phyloP scores from a whole-genome alignment of 2,329 filamentous ascomycete species.

The Diaporthe sp. region DNA sequence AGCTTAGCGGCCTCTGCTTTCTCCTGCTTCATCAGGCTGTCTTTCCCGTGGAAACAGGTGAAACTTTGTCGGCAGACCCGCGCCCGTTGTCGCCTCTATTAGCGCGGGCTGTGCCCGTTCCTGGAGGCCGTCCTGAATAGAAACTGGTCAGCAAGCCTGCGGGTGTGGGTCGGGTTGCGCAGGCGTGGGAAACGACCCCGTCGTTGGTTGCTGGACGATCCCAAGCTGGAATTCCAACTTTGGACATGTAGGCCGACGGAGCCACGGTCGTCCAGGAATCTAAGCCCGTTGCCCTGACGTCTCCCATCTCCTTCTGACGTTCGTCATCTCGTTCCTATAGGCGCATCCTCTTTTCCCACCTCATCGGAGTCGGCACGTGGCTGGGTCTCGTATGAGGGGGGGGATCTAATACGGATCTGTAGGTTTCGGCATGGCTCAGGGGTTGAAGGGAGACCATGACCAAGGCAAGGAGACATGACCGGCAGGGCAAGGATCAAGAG shows the following conservation, averaged over 20 bases:
- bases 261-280: slow-evolving; percentile 27
- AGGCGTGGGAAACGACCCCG: slow-evolving; percentile 28
- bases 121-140: slow-evolving; percentile 28
- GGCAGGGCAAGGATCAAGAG: slow-evolving; percentile 26
- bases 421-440: slow-evolving; percentile 43
- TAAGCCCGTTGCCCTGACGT: slow-evolving; percentile 31
- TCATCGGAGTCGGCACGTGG: slow-evolving; percentile 40
- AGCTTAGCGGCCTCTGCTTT: slow-evolving; percentile 4
- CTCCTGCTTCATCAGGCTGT: slow-evolving; percentile 31
- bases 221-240: slow-evolving; percentile 24
- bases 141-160: slow-evolving; percentile 21
- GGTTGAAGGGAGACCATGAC: slow-evolving; percentile 37
- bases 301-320: slow-evolving; percentile 36
- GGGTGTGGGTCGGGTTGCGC: slow-evolving; percentile 24
- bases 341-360: slow-evolving; percentile 30
- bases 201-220: slow-evolving; percentile 23
- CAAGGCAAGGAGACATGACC: slow-evolving; percentile 35
- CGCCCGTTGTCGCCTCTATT: slow-evolving; percentile 22
- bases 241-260: slow-evolving; percentile 27
- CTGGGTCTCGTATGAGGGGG: slow-evolving; percentile 34
- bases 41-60: slow-evolving; percentile 11
- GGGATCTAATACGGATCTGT: slow-evolving; percentile 37
- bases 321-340: slow-evolving; percentile 39
- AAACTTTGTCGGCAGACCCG: slow-evolving; percentile 31
- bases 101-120: slow-evolving; percentile 30